Evolutionary conservation across 441 rosid genomes (phyloP), one percentile per base, ranked within the genome.

Genomic region (Breynia disticha): DNA sequence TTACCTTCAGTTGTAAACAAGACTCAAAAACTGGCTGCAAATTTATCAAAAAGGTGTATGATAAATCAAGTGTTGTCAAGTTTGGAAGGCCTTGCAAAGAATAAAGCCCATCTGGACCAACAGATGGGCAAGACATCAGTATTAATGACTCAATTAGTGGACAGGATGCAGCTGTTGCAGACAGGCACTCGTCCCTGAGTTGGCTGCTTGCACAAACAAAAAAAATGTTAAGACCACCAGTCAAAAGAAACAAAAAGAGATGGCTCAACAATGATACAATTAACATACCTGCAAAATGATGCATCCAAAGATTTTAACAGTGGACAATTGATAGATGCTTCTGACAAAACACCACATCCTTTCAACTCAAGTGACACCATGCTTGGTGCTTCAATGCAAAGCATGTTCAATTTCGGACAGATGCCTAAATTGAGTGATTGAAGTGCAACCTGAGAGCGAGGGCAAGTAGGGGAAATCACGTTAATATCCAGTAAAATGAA

Each of bases 351-450:
- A 68, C 97, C 99, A 54, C 96, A 94, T 63, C 96, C 97, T 75
- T 94, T 83, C 76, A 94, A 79, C 81, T 89, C 97, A 19, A 94
- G 90, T 45, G 84, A 67, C 66, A 76, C 80, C 99, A 94, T 83
- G 60, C 42, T 56, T 7, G 85, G 86, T 16, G 97, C 97, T 75
- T 89, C 85, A 46, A 90, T 85, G 55, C 32, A 67, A 56, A 94
- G 96, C 16, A 70, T 55, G 54, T 71, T 80, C 83, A 94, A 48
- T 73, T 94, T 90, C 10, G 99, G 99, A 66, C 95, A 85, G 71
- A 90, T 94, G 57, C 96, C 99, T 56, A 89, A 77, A 69, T 94
- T 87, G 9, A 87, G 82, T 7, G 89, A 84, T 62, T 51, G 76
- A 42, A 90, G 85, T 24, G 96, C 93, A 67, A 79, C 97, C 97